Evolutionary conservation across 805 yeast species (phyloP), one percentile per base, ranked within the genome.

Genomic region (Candida multigemmis): DNA sequence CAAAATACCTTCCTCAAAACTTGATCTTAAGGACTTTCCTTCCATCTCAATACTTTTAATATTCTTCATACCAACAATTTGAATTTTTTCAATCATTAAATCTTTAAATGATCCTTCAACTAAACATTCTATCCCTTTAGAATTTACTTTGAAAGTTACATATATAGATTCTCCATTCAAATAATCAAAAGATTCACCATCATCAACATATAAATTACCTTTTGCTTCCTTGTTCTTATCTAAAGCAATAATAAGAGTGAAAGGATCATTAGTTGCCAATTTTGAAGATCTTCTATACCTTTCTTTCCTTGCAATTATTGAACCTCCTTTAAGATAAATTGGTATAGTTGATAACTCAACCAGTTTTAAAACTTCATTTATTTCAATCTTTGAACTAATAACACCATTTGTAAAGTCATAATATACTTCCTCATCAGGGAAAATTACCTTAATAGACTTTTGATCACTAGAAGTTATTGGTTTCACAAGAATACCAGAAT

Each of bases 221-320:
- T 50, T 49, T 0, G 87, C 85, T 5, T 41, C 36, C 1, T 75
- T 77, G 2, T 53, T 40, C 3, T 44, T 38, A 30, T 61, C 62
- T 7, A 77, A 61, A 0, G 82, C 83, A 22, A 87, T 54, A 2
- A 77, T 63, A 19, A 87, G 42, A 0, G 93, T 80, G 47, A 75
- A 84, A 4, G 96, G 95, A 47, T 87, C 97, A 36, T 65, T 55
- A 14, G 47, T 57, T 89, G 81, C 83, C 35, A 82, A 56, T 44
- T 66, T 74, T 3, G 93, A 56, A 0, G 94, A 81, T 37, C 97
- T 70, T 47, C 98, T 74, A 37, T 74, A 69, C 37, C 94, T 69
- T 26, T 76, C 81, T 35, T 77, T 79, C 19, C 74, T 67, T 10
- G 78, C 60, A 14, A 80, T 46, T 9, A 89, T 69, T 18, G 76